These are phyloP conservation scores for Cladophialophora carrionii DNA, from an alignment of 2,329 filamentous ascomycete species.

Conservation along the genomic window DNA sequence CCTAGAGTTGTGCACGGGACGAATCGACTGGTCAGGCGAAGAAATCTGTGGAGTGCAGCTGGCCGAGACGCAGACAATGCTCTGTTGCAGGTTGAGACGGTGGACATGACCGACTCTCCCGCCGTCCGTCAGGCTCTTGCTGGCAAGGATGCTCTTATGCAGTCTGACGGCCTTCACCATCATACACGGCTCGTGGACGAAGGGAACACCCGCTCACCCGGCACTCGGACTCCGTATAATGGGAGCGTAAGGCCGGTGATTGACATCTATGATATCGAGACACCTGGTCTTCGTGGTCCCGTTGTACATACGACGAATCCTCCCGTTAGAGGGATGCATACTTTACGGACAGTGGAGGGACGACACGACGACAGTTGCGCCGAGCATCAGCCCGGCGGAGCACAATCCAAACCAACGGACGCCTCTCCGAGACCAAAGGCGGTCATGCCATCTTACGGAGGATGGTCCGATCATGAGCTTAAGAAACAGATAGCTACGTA, in stretches of 20 bases:
- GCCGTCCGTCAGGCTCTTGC: slow-evolving; percentile 35
- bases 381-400: not conserved
- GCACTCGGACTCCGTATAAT: slow-evolving; percentile 5
- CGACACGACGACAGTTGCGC: not conserved
- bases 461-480: slow-evolving; percentile 66
- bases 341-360: slow-evolving; percentile 12
- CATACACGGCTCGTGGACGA: not conserved
- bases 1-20: slow-evolving; percentile 42
- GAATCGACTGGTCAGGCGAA: slow-evolving; percentile 41
- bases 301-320: not conserved
- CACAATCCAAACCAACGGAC: not conserved
- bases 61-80: slow-evolving; percentile 68
- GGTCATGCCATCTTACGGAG: slow-evolving; percentile 61
- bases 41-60: slow-evolving; percentile 70
- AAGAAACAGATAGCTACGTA: slow-evolving; percentile 65
- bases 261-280: slow-evolving; percentile 33
- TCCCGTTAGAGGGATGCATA: slow-evolving; percentile 20
- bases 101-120: slow-evolving; percentile 61
- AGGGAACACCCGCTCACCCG: not conserved
- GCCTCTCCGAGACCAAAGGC: slow-evolving; percentile 8
- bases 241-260: slow-evolving; percentile 14
- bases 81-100: slow-evolving; percentile 64
- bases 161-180: slow-evolving; percentile 13
- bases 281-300: slow-evolving; percentile 7
- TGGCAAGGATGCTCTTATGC: slow-evolving; percentile 35